Evolutionary conservation across 306 rosid genomes (phyloP), one percentile per base, ranked within the genome.

Genomic region (Boehmeria nivea): DNA sequence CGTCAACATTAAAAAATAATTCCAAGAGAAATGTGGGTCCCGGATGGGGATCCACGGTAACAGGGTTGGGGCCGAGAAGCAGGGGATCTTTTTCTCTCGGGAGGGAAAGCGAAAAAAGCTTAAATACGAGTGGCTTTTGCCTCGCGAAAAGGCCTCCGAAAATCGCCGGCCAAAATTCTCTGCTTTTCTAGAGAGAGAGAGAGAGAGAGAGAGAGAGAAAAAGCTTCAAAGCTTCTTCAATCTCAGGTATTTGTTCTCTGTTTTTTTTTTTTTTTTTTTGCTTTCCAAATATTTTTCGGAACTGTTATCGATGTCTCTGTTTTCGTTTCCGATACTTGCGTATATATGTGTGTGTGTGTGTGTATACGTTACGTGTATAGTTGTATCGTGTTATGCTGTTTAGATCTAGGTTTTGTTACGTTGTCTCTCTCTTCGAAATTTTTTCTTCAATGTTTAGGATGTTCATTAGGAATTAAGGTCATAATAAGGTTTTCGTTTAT

Each of bases 201-300:
- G 8, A 40, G 17, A 40, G 45, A 1, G 8, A 14, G 16, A 12
- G 15, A 53, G 61, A 54, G 48, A 38, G 21, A 14, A 33, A 57
- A 54, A 22, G 20, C 14, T 13, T 8, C 20, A 13, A 39, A 56
- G 47, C 61, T 49, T 38, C 61, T 38, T 57, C 33, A 34, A 37
- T 23, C 48, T 51, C 53, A 26, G 37, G 19, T 51, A n/a, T 26
- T 13, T 51, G 6, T 45, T 2, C 14, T 24, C 16, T 49, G 3
- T 13, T 23, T 9, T 3, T 23, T 23, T 15, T 25, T 13, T 13
- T 23, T 9, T 3, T 23, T 23, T 15, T 25, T 16, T 11, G 11
- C 33, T 27, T n/a, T 16, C 8, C 16, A 11, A 40, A 33, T 31
- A 2, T 2, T 54, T 54, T 5, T 33, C 31, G 3, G 24, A n/a